Percentiles rank a stretch among this genome's conserved stretches.
Conservation (phyloP, 192 early-diverging fungal genomes). For the Podila verticillata region DNA sequence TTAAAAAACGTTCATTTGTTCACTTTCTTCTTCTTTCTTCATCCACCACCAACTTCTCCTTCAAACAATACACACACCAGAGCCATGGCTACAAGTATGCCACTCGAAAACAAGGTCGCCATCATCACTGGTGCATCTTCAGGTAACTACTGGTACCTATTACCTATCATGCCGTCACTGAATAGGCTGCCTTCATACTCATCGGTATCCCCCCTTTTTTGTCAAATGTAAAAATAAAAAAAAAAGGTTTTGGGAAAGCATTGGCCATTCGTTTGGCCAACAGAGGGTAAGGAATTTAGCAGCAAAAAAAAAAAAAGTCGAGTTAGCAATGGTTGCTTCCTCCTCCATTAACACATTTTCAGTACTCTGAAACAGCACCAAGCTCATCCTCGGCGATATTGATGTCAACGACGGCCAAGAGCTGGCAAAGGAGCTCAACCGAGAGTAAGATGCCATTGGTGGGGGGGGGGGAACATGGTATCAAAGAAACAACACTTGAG, state of each 20-base stretch:
- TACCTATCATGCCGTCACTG: background rate
- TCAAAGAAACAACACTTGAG: background rate
- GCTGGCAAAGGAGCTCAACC: constrained; percentile 21
- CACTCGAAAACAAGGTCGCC: constrained; percentile 65
- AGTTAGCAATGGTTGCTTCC: background rate
- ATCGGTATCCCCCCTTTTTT: background rate
- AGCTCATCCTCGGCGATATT: constrained; percentile 71
- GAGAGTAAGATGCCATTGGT: constrained; percentile 30
- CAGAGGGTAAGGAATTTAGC: constrained; percentile 49
- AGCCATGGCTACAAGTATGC: constrained; percentile 5
- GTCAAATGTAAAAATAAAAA: too few relatives aligned
- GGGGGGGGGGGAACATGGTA: too few relatives aligned
- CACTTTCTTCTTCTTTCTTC: too few relatives aligned
- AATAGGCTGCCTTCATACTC: background rate
- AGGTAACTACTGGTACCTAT: constrained; percentile 15
- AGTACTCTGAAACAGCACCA: constrained; percentile 49
- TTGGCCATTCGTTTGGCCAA: constrained; percentile 64
- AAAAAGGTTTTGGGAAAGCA: constrained; percentile 66
- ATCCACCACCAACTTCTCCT: too few relatives aligned
- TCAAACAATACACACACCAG: too few relatives aligned
- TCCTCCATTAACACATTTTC: background rate
- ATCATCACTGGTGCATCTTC: constrained; percentile 78
- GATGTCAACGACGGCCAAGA: constrained; percentile 38
- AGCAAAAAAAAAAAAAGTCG: background rate
- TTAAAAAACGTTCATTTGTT: too few relatives aligned